A percentile compares a stretch with the other conserved stretches of the same genome.
Evolutionary conservation across 257 asterid species (phyloP).

Genomic region (Lycium ferocissimum): DNA sequence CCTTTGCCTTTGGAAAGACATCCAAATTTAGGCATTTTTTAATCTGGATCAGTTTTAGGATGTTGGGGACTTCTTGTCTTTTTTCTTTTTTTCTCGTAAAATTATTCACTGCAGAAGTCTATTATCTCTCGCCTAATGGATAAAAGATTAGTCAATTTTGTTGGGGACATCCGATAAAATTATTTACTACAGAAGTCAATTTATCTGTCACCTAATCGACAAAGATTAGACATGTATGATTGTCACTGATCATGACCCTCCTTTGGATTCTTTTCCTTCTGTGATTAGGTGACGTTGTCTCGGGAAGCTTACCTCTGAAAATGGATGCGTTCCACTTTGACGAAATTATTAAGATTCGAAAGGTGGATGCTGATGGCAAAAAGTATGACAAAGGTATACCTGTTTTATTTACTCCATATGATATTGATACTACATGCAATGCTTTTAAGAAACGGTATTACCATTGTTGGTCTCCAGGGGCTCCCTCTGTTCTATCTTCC

Average conservation of each 20-base stretch:
- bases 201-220: background rate
- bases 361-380: conserved; percentile 57
- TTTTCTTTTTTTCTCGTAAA: background rate
- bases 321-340: conserved; percentile 67
- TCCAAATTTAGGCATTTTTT: background rate
- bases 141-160: background rate
- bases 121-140: background rate
- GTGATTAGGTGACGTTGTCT: conserved; percentile 3
- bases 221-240: background rate
- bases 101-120: background rate
- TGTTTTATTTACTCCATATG: background rate
- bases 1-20: background rate
- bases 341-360: conserved; percentile 57
- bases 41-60: conserved; percentile 3
- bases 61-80: background rate
- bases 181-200: conserved; percentile 8
- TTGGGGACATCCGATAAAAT: background rate
- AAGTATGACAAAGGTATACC: conserved; percentile 68
- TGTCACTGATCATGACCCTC: background rate
- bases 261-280: conserved; percentile 14
- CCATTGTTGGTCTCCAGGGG: background rate
- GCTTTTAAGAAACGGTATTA: background rate
- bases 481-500: conserved; percentile 15
- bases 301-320: conserved; percentile 9
- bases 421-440: background rate